Conservation (phyloP, 176 grass and related monocot genomes). For the Poa pratensis region DNA sequence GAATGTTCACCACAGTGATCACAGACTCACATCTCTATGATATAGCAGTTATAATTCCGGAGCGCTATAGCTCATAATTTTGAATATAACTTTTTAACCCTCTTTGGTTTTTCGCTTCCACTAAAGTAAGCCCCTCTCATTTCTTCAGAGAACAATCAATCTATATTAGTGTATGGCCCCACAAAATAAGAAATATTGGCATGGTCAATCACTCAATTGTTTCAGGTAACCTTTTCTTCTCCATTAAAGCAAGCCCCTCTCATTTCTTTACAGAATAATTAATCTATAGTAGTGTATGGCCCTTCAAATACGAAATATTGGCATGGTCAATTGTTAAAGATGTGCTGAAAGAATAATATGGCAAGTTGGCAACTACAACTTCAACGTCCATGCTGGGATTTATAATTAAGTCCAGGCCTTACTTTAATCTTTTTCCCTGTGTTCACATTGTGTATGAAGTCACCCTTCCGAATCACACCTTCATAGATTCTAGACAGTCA, state of each 20-base stretch:
- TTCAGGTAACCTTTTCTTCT: background rate
- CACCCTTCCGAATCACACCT: constrained; percentile 88
- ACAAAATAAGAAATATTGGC: background rate
- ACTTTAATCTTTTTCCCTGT: constrained; percentile 98
- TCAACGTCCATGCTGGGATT: constrained; percentile 27
- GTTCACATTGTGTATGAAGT: constrained; percentile 96
- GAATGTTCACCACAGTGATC: background rate
- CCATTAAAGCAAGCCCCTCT: background rate
- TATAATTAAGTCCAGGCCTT: constrained; percentile 35
- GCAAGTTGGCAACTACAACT: background rate
- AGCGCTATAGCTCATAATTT: background rate
- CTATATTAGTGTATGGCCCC: background rate
- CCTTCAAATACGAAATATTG: background rate
- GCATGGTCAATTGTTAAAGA: background rate
- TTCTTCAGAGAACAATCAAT: constrained; percentile 19
- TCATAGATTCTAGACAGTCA: constrained; percentile 86
- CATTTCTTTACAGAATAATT: background rate
- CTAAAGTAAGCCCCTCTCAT: background rate
- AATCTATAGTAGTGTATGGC: constrained; percentile 1
- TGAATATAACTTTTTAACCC: background rate
- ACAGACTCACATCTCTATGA: background rate
- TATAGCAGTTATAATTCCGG: background rate
- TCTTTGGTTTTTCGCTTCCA: background rate
- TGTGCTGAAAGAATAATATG: background rate
- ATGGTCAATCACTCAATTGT: constrained; percentile 9